Conservation (phyloP, 2,329 filamentous ascomycete genomes). For the Sarocladium oryzae region DNA sequence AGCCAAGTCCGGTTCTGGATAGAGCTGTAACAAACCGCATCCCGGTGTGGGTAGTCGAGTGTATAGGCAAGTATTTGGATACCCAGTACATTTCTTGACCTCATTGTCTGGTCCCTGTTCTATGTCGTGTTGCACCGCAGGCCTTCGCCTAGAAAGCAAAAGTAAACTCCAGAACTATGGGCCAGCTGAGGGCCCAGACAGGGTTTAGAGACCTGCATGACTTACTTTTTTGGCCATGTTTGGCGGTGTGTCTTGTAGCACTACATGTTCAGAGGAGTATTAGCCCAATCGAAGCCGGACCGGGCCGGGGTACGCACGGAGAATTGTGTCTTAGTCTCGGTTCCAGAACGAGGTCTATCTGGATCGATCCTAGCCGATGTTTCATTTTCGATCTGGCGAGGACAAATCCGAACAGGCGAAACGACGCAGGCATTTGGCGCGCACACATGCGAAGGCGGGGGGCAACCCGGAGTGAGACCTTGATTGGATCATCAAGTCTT, state of each 20-base stretch:
- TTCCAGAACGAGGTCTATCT: background rate
- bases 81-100: background rate
- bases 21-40: background rate
- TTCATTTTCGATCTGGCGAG: background rate
- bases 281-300: background rate
- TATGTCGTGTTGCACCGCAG: background rate
- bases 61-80: background rate
- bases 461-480: background rate
- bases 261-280: background rate
- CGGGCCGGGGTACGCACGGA: background rate
- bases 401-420: too few relatives aligned
- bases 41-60: background rate
- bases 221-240: too few relatives aligned
- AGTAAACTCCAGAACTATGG: background rate
- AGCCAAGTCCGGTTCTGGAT: background rate
- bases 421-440: background rate
- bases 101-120: background rate
- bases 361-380: background rate
- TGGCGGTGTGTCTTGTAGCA: too few relatives aligned
- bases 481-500: background rate
- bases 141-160: background rate
- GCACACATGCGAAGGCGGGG: background rate
- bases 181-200: background rate
- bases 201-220: background rate
- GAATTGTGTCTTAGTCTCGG: background rate